These are phyloP conservation scores for Cordyceps tenuipes DNA, from an alignment of 2,329 filamentous ascomycete genomes.

Conservation along the genomic window DNA sequence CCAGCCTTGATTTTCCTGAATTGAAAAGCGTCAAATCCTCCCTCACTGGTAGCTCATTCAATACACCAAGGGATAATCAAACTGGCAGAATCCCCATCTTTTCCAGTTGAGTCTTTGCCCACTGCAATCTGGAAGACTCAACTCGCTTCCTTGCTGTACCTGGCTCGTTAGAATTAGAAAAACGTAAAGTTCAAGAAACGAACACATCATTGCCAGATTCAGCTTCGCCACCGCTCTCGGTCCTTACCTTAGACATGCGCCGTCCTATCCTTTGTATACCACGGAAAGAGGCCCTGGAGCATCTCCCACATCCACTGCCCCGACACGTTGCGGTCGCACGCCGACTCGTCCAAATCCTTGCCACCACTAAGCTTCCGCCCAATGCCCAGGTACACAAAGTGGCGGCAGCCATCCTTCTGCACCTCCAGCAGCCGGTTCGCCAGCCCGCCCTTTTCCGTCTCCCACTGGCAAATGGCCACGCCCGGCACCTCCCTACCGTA, in stretches of 20 bases:
- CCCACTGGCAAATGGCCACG: slow-evolving; percentile 10
- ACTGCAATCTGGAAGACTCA: no score
- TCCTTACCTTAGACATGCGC: background rate
- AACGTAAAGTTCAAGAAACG: no score
- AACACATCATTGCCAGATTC: no score
- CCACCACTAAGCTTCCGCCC: background rate
- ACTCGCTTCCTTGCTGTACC: no score
- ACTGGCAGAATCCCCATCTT: no score
- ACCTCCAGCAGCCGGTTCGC: background rate
- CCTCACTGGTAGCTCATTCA: no score
- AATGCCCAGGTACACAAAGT: background rate
- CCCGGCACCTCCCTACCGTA: slow-evolving; percentile 12
- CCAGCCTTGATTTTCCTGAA: no score
- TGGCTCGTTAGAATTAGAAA: no score
- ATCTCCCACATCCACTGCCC: background rate
- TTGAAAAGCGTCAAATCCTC: no score
- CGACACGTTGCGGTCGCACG: background rate
- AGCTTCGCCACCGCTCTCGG: no score
- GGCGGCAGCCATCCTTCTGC: background rate
- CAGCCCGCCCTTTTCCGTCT: slow-evolving; percentile 8
- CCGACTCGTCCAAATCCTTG: background rate
- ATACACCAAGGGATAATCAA: no score
- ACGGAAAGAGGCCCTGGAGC: background rate
- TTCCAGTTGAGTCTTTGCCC: no score
- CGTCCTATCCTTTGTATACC: background rate